Base-by-base conservation (phyloP, 164 flowering plant genomes). In the Malania oleifera region DNA sequence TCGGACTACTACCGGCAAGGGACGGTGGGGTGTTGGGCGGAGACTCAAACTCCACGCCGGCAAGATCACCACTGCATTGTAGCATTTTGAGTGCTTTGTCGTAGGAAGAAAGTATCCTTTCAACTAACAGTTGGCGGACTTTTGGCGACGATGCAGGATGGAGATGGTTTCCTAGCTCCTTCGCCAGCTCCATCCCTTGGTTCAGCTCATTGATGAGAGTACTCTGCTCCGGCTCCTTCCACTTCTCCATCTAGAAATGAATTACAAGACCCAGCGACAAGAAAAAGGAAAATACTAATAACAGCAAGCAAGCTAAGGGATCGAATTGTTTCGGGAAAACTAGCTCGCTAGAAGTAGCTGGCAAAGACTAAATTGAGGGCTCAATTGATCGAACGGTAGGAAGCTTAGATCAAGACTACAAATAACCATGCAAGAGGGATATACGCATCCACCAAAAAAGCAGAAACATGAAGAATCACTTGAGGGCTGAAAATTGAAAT, bases 81-180 rank as follows among this genome's bases (percentile, higher is more conserved):
- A 81, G 72, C 50, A 67, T 17, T 12, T 69, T 48, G 14, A 81
- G 70, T 1, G 83, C 75, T 62, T 77, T 81, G 27, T 79, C 80
- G 47, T 68, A 75, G 1, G 76, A 66, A 57, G 73, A 69, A 29
- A 76, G 65, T 28, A 81, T 70, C 52, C 58, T 69, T 41, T 69
- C 64, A 19, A 75, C 20, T 4, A 79, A 46, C 18, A 57, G 31
- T 7, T 61, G 50, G 17, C 70, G 54, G 1, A 64, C 60, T 56
- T 70, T 57, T 2, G 13, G 28, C 0, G 81, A 73, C 1, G 75
- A 56, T 17, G 65, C 41, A 1, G 64, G 56, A 41, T 59, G 54
- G 12, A 81, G 75, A 41, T 74, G 71, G 43, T 44, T 59, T 53
- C 58, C 66, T 5, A 81, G 79, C 65, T 68, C 68, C 24, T 65